These are phyloP conservation scores for Pyrenochaeta sp. DNA, from an alignment of 2,329 filamentous ascomycete genomes.

Conservation along the genomic window DNA sequence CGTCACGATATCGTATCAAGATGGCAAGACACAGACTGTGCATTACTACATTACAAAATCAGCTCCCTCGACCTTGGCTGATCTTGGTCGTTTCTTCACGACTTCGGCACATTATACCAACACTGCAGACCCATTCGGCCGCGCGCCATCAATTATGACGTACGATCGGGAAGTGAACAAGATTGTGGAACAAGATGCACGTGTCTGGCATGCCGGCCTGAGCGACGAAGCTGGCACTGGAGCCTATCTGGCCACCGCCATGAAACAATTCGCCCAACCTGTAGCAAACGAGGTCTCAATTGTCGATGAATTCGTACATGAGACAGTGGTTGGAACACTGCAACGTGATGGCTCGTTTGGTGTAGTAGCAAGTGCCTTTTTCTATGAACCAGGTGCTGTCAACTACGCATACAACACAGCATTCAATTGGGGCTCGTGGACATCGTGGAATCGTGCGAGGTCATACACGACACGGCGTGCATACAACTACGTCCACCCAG, in stretches of 20 bases:
- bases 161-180: conserved; percentile 57
- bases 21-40: conserved; percentile 61
- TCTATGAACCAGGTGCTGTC: conserved; percentile 59
- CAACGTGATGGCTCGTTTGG: conserved; percentile 52
- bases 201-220: conserved; percentile 67
- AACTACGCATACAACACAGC: conserved; percentile 55
- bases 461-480: conserved; percentile 61
- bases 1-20: conserved; percentile 58
- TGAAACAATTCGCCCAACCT: conserved; percentile 65
- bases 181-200: conserved; percentile 55
- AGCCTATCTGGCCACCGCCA: conserved; percentile 62
- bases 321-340: conserved; percentile 60
- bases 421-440: conserved; percentile 61
- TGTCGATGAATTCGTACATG: conserved; percentile 63
- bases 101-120: conserved; percentile 63
- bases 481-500: conserved; percentile 68
- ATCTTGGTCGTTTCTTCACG: conserved; percentile 64
- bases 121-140: conserved; percentile 62
- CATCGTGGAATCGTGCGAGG: conserved; percentile 59
- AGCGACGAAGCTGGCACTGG: conserved; percentile 68
- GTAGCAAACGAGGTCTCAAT: conserved; percentile 59
- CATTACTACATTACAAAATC: conserved; percentile 66
- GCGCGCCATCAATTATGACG: conserved; percentile 64
- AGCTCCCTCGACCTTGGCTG: conserved; percentile 53
- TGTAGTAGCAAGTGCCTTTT: conserved; percentile 66